Evolutionary conservation across 2,329 filamentous ascomycete genomes (phyloP).

Genomic region (Didymella sp.): DNA sequence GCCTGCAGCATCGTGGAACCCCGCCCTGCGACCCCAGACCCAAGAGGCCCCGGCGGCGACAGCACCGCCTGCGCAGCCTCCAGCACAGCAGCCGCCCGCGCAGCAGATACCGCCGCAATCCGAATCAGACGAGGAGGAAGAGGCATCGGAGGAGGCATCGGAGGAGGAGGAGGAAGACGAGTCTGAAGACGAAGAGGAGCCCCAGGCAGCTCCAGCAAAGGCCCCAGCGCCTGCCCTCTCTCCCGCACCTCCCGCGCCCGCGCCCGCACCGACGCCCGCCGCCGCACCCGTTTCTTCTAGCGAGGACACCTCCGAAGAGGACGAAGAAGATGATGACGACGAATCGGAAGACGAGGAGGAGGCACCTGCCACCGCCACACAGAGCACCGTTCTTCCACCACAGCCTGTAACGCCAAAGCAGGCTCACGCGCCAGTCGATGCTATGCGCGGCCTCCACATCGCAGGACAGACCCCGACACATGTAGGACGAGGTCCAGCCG

Average conservation of each 20-base stretch:
- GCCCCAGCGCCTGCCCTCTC: background rate
- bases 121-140: conserved; percentile 26
- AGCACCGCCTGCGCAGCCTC: conserved; percentile 16
- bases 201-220: conserved; percentile 11
- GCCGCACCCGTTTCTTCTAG: conserved; percentile 13
- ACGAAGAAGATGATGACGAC: conserved; percentile 15
- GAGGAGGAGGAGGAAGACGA: conserved; percentile 10
- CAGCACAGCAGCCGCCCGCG: conserved; percentile 3
- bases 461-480: conserved; percentile 20
- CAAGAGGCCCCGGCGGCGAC: conserved; percentile 16
- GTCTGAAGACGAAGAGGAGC: conserved; percentile 16
- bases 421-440: conserved; percentile 25
- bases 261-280: background rate
- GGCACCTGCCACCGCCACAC: conserved; percentile 45
- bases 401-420: conserved; percentile 15
- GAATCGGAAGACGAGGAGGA: conserved; percentile 39
- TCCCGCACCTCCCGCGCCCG: background rate
- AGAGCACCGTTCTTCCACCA: conserved; percentile 14
- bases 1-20: conserved; percentile 59
- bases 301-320: conserved; percentile 13
- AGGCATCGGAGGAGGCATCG: conserved; percentile 4
- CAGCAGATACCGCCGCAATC: conserved; percentile 21
- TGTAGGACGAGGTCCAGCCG: conserved; percentile 22
- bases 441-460: conserved; percentile 30
- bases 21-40: conserved; percentile 56